Percentiles rank a stretch among this genome's conserved stretches.
phyloP scores from a whole-genome alignment of 495 filamentous ascomycete species.

The Neurospora sp. region DNA sequence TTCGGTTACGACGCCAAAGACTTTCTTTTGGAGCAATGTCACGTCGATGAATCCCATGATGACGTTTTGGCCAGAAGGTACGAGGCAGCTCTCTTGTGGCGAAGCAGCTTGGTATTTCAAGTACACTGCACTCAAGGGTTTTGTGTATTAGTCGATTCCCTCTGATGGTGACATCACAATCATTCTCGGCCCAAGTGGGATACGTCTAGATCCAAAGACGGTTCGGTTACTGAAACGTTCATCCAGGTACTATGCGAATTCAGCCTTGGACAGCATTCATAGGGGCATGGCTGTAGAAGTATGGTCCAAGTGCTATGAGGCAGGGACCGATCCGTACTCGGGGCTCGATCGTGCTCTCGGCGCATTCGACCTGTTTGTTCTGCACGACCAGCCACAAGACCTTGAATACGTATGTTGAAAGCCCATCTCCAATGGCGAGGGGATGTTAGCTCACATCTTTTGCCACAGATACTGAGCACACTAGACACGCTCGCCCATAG shows the following conservation, averaged over 20 bases:
- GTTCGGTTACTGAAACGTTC: background rate
- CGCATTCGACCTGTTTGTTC: slow-evolving; percentile 79
- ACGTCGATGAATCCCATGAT: slow-evolving; percentile 45
- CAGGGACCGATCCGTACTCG: slow-evolving; percentile 12
- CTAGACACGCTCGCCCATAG: slow-evolving; percentile 53
- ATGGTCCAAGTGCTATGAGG: slow-evolving; percentile 48
- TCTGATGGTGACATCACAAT: background rate
- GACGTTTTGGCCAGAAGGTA: slow-evolving; percentile 80
- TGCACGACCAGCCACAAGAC: slow-evolving; percentile 58
- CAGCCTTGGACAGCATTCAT: slow-evolving; percentile 69
- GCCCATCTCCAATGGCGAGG: background rate
- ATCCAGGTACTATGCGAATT: slow-evolving; percentile 61
- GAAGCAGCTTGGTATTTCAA: background rate
- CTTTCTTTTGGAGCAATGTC: slow-evolving; percentile 56
- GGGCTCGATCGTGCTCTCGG: slow-evolving; percentile 63
- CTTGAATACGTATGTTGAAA: slow-evolving; percentile 52
- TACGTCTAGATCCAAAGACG: background rate
- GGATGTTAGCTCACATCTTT: background rate
- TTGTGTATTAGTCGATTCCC: background rate
- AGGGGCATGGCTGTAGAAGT: slow-evolving; percentile 64
- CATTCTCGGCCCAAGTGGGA: background rate
- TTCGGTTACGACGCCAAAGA: slow-evolving; percentile 87
- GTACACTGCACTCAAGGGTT: background rate
- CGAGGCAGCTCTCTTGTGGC: slow-evolving; percentile 1
- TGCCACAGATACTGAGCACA: slow-evolving; percentile 41